Evolutionary conservation across 352 stramenopile species (phyloP).

Genomic region (Phytophthora pluvialis): DNA sequence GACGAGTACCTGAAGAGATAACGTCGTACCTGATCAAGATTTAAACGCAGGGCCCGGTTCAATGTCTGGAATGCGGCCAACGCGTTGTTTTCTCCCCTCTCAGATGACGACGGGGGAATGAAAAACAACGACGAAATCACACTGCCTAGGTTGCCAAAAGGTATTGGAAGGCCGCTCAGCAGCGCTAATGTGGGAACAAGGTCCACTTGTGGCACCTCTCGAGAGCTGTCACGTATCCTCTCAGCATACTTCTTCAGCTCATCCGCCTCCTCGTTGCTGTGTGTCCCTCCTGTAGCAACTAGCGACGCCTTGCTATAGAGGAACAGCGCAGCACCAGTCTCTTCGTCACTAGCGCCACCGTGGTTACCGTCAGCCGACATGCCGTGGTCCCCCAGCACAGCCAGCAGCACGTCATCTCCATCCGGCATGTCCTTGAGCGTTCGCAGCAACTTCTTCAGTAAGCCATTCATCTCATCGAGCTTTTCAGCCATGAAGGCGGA

Average conservation of each 20-base stretch:
- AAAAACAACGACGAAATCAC: conserved; percentile 94
- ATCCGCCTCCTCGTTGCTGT: conserved; percentile 7
- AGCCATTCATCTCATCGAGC: conserved; percentile 95
- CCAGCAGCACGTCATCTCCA: conserved; percentile 86
- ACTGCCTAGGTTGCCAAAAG: conserved; percentile 95
- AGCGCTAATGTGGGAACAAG: conserved; percentile 96
- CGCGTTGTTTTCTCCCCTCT: conserved; percentile 14
- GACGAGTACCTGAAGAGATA: conserved; percentile 77
- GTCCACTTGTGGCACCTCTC: conserved; percentile 94
- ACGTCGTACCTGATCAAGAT: conserved; percentile 84
- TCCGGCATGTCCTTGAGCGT: conserved; percentile 54
- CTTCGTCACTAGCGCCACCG: conserved; percentile 95
- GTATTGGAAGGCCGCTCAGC: conserved; percentile 94
- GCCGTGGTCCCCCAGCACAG: conserved; percentile 98
- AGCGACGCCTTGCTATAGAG: conserved; percentile 80
- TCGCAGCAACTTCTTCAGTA: conserved; percentile 80
- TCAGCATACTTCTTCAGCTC: conserved; percentile 35
- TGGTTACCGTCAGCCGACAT: conserved; percentile 99
- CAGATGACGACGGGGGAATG: conserved; percentile 10
- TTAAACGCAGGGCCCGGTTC: conserved; percentile 77
- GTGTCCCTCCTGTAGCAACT: conserved; percentile 16
- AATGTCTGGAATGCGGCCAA: conserved; percentile 51
- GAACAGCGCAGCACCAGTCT: conserved; percentile 96
- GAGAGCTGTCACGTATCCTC: conserved; percentile 29
- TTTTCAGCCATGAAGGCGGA: conserved; percentile 95